Conservation (phyloP, 2,329 filamentous ascomycete species). For the Stemphylium vesicarium region DNA sequence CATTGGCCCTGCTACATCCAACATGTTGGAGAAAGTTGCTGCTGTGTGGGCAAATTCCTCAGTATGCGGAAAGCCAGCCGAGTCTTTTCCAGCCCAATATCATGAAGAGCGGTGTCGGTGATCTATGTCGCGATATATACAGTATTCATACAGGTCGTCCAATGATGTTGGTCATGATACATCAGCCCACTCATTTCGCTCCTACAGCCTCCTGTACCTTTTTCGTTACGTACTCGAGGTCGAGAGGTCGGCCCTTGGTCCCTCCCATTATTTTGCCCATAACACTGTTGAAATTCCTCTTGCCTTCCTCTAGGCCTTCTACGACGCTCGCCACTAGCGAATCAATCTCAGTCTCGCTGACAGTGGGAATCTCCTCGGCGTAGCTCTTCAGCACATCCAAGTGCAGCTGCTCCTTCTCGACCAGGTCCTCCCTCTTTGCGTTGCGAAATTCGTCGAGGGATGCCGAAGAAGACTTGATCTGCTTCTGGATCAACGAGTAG, state of each 20-base stretch:
- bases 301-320: conserved; percentile 57
- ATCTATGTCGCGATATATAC: conserved; percentile 9
- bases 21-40: not conserved
- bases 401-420: conserved; percentile 72
- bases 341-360: conserved; percentile 66
- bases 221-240: conserved; percentile 66
- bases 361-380: conserved; percentile 62
- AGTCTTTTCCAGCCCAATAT: not conserved
- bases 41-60: not conserved
- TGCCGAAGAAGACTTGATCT: conserved; percentile 63
- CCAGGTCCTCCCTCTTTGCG: conserved; percentile 71
- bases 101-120: conserved; percentile 2
- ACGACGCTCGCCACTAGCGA: conserved; percentile 60
- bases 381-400: conserved; percentile 71
- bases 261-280: conserved; percentile 64
- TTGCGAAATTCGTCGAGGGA: conserved; percentile 68
- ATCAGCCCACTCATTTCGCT: conserved; percentile 21
- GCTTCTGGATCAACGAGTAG: conserved; percentile 70
- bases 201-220: conserved; percentile 60
- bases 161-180: not conserved
- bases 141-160: conserved; percentile 8
- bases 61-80: conserved; percentile 1
- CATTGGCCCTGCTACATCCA: not conserved
- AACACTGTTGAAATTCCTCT: conserved; percentile 63
- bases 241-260: conserved; percentile 68